Evolutionary conservation across 176 grass and related monocot genomes (phyloP), one percentile per base, ranked within the genome.

Genomic region (Ensete ventricosum): DNA sequence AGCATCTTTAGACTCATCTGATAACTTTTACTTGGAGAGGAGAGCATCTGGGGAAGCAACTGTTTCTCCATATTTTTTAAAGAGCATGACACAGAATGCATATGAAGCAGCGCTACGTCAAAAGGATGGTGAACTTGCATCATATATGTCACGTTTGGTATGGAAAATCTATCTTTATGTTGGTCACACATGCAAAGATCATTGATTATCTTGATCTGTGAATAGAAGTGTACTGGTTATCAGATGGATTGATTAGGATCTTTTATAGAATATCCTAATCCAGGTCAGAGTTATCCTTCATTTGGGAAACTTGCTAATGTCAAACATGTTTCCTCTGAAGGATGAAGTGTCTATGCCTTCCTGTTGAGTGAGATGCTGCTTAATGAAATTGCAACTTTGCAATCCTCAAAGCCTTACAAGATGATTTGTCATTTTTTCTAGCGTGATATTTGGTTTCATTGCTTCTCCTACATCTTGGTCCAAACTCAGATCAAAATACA

Each of bases 81-180:
- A 90, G 83, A 92, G 86, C 84, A 95, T 99, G 96, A 99, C 96
- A 77, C 96, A 91, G 72, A 99, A 88, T 89, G 82, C 96, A 80
- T 99, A 91, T 87, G 96, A 99, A 79, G 92, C 91, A 75, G 81
- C 91, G 54, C 84, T 99, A 34, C 88, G 96, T 50, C 88, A 99
- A 81, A 99, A 95, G 79, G 96, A 99, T 74, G 96, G 96, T 79
- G 96, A 99, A 79, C 75, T 99, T 29, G 86, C 91, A 73, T 99
- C 96, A 62, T 99, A 99, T 68, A 95, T 91, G 84, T 91, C 96
- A 58, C 96, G 96, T 57, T 84, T 99, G 88, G 96, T 99, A 85
- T 82, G 81, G 71, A 80, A 78, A 70, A 13, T 3, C 70, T 54
- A 64, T 76, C 29, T 75, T 69, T 60, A 43, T 43, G 22, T 8